Evolutionary conservation across 2,329 filamentous ascomycete species (phyloP), one percentile per base, ranked within the genome.

Genomic region (Calonectria pauciramosa): DNA sequence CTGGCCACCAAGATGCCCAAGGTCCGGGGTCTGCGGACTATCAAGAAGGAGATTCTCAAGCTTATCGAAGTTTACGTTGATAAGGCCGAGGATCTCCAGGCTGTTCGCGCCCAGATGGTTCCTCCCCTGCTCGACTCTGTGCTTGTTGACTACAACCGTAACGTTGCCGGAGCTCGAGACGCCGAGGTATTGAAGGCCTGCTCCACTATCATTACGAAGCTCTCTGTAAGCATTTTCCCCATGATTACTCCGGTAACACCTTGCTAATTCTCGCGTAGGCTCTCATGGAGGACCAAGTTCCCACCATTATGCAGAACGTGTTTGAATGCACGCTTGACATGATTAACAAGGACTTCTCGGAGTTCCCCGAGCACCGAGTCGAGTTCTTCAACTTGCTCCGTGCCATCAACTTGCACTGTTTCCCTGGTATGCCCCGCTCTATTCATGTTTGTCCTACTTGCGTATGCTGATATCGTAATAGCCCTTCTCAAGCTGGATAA

Each of bases 261-360:
- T 13, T 72, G 38, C 78, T 74, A 76, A 78, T 71, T 28, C 51
- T 51, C 73, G 16, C 68, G 8, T 49, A 97, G 95, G 92, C 92
- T 79, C 90, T 99, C 82, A 99, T 99, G 97, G 97, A 99, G 84
- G 97, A 99, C 83, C 97, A 99, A 86, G 95, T 99, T 54, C 96
- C 97, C 13, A 94, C 94, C 64, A 99, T 99, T 82, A 98, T 99
- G 95, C 96, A 99, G 85, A 97, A 96, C 79, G 95, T 99, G 32
- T 99, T 99, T 82, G 96, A 99, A 86, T 99, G 96, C 88, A 99
- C 97, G 4, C 89, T 99, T 71, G 96, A 98, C 82, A 99, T 99
- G 97, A 99, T 99, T 88, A 99, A 99, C 91, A 99, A 99, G 88
- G 97, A 99, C 86, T 99, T 99, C 86, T 98, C 97, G 60, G 97